Base-by-base conservation (phyloP, 805 yeast genomes). In the Aciculoconidium aculeatum region DNA sequence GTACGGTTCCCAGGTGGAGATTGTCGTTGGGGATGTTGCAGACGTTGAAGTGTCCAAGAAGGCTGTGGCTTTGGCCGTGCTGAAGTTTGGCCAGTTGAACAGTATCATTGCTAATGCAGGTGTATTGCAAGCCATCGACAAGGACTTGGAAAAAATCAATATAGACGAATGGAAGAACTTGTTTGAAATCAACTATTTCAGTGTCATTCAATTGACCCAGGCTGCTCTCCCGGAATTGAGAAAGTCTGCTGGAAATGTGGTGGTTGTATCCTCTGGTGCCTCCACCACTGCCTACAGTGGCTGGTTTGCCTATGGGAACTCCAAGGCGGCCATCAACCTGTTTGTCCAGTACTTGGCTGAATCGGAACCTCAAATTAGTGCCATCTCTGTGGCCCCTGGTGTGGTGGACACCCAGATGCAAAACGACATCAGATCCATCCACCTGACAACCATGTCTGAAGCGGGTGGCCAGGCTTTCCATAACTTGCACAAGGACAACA, bases 391-490 rank as follows among this genome's bases (percentile, higher is more conserved):
- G 14, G 96, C 95, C 0, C 97, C 97, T 0, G 97, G 98, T 4
- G 94, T 86, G 1, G 96, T 92, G 2, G 85, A 85, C 49, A 90
- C 98, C 1, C 64, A 63, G 12, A 90, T 92, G 97, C 97, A 92
- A 58, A 51, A 41, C 6, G 79, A 75, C 31, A 87, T 90, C 34
- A 74, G 97, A 44, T 80, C 74, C 11, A 66, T 55, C 24, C 75
- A 72, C 39, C 75, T 77, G 2, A 39, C 45, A 4, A 60, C 61
- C 15, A 88, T 88, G 96, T 61, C 68, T 0, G 58, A 65, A 1
- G 75, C 70, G 11, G 70, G 75, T 4, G 66, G 75, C 39, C 58
- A 74, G 29, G 64, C 78, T 37, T 90, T 90, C 55, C 58, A 65
- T 5, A 79, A 77, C 18, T 59, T 90, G 36, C 75, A 84, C 46